Evolutionary conservation across 2,329 filamentous ascomycete species (phyloP).

Genomic region (Thelonectria olida): DNA sequence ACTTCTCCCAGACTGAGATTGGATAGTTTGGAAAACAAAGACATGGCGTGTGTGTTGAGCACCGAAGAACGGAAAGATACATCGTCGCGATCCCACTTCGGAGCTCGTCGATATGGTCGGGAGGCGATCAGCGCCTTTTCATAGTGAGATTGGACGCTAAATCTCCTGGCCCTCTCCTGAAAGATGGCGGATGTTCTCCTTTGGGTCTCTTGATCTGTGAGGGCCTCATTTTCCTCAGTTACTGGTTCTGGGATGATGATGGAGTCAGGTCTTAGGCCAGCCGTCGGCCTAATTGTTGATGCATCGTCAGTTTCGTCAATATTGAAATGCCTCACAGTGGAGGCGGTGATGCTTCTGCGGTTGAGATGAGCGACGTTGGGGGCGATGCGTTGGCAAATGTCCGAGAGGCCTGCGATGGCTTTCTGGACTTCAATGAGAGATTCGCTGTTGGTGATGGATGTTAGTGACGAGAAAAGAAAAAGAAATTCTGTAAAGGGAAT

Average conservation of each 20-base stretch:
- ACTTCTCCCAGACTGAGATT: constrained; percentile 1
- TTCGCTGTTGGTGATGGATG: not conserved
- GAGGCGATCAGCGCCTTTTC: not conserved
- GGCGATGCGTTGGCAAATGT: constrained; percentile 1
- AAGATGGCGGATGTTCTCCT: not conserved
- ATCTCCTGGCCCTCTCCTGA: too few relatives aligned
- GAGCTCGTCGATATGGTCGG: constrained; percentile 1
- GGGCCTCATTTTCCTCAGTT: not conserved
- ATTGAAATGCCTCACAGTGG: not conserved
- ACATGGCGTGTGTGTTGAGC: not conserved
- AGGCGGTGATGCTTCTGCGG: constrained; percentile 1
- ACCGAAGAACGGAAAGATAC: not conserved
- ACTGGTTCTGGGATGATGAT: not conserved
- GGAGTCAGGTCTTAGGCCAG: not conserved
- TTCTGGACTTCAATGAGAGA: constrained; percentile 1
- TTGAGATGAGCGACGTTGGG: constrained; percentile 8
- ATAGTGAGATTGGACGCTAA: not conserved
- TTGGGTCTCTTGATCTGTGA: not conserved
- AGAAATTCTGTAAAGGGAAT: too few relatives aligned
- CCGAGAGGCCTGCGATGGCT: not conserved
- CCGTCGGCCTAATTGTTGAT: not conserved
- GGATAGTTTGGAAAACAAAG: constrained; percentile 1
- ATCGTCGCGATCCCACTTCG: not conserved
- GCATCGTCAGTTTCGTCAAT: not conserved
- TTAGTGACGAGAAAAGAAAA: too few relatives aligned